Base-by-base conservation (phyloP, 805 yeast species). In the Pichia sporocuriosa region DNA sequence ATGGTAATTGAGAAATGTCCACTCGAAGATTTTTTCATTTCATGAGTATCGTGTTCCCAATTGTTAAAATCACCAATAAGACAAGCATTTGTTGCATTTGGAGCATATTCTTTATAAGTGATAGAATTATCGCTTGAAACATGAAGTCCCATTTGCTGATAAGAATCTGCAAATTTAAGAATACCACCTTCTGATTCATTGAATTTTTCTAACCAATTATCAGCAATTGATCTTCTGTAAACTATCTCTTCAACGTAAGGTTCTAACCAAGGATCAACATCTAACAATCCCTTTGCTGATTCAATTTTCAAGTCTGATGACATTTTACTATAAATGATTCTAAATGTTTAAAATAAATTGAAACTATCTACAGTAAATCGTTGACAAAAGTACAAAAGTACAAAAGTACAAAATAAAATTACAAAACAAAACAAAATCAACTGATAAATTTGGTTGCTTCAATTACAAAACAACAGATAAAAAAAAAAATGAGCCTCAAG, bases 41-140 rank as follows among this genome's bases (percentile, higher is more conserved):
- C 67, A 56, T 83, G 77, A 5, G 70, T 47, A 5, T 63, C 62
- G 28, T 74, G 69, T 51, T 79, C 67, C 98, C 98, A 90, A 47
- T 69, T 57, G 62, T 90, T 90, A 71, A 93, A 90, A 39, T 90
- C 97, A 13, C 98, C 98, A 43, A 85, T 81, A n/a, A 90, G 59
- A 40, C 78, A 72, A 2, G 93, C 96, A 35, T 59, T 66, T 4
- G 54, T 55, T 2, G 96, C 97, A 55, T 86, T 82, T 6, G 97
- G 98, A 1, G 94, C 88, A 79, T 96, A 90, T 62, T 90, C 95
- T 21, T 75, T 70, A 55, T 83, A 83, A 2, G 64, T 59, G 38
- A 89, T 75, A 6, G 73, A 70, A 46, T 77, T 75, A 40, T 75
- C 73, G 12, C 55, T 55, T 47, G 75, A 66, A 11, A 81, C 79